Evolutionary conservation across 139 green algal genomes (phyloP), one percentile per base, ranked within the genome.

Genomic region (Picochlorum sp.): DNA sequence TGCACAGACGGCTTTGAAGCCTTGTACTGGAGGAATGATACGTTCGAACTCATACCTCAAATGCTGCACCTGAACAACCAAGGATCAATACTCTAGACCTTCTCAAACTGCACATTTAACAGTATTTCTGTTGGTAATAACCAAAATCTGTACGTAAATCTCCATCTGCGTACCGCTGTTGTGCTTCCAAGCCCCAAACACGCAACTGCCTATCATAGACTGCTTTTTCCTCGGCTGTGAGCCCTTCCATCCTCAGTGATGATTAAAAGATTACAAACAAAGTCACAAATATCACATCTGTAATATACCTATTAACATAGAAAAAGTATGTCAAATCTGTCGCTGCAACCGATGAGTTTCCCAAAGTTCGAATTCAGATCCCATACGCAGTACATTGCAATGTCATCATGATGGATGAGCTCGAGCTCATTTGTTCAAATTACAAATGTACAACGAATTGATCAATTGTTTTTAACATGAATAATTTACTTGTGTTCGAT

Each of bases 141-240:
- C 29, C 29, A 56, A 35, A 7, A 3, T 37, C 29, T 58, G 12
- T 12, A 31, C 41, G 16, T 29, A n/a, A 45, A 45, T 45, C 7
- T 55, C n/a, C 24, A 20, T 3, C 32, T 18, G 5, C 59, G 20
- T 55, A 85, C 86, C 82, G 76, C 40, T 84, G 73, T 60, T 95
- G 87, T n/a, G 82, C 76, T 36, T 95, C 85, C 1, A 90, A 70
- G 7, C 87, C 87, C 87, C 87, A 95, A 3, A 95, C 81, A 2
- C 87, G 62, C 20, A 95, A 74, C 74, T 95, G 87, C 10, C 87
- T 60, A 50, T 95, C 87, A 40, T 95, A 95, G 7, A 95, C 77
- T 3, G 70, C 74, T 4, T 77, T 76, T 62, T 95, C 74, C 1
- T 75, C 70, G 31, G 83, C 72, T 2, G 77, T 83, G 1, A 95